Percentiles rank a stretch among this genome's conserved stretches.
These are phyloP conservation scores for Hanseniaspora nectarophila DNA, from an alignment of 805 yeast genomes.

Conservation along the genomic window DNA sequence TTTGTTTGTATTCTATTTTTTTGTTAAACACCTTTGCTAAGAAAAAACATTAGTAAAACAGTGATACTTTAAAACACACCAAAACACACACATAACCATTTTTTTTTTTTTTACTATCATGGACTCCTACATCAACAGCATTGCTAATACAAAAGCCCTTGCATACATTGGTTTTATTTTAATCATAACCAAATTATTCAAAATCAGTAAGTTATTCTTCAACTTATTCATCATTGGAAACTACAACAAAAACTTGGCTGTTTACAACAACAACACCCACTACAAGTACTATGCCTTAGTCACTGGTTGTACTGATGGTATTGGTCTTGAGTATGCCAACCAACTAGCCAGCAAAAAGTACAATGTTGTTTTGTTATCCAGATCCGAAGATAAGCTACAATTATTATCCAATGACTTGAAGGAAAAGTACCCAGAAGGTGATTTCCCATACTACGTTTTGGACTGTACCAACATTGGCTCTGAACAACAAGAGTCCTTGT, in stretches of 20 bases:
- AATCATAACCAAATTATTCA: constrained; percentile 39
- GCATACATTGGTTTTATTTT: constrained; percentile 47
- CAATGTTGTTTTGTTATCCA: constrained; percentile 69
- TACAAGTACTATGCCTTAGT: constrained; percentile 73
- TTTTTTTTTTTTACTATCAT: too few species aligned
- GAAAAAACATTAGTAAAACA: too few species aligned
- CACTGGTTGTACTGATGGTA: constrained; percentile 96
- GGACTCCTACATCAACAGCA: background rate
- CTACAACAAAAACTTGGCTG: constrained; percentile 50
- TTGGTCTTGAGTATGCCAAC: constrained; percentile 80
- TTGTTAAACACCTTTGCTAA: too few species aligned
- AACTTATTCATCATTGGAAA: constrained; percentile 58
- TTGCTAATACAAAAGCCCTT: background rate
- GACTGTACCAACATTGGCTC: constrained; percentile 65
- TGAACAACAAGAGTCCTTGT: constrained; percentile 44
- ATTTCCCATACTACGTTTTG: constrained; percentile 51
- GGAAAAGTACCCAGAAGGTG: constrained; percentile 32
- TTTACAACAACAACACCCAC: constrained; percentile 36
- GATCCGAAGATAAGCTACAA: constrained; percentile 70
- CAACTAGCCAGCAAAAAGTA: constrained; percentile 82
- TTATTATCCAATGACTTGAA: constrained; percentile 51
- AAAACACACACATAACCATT: too few species aligned
- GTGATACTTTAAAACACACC: too few species aligned
- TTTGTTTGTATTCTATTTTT: too few species aligned
- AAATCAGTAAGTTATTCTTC: constrained; percentile 41